Percentiles rank a stretch among this genome's conserved stretches.
These are phyloP conservation scores for Podospora tetraspora DNA, from an alignment of 495 filamentous ascomycete species.

Conservation along the genomic window DNA sequence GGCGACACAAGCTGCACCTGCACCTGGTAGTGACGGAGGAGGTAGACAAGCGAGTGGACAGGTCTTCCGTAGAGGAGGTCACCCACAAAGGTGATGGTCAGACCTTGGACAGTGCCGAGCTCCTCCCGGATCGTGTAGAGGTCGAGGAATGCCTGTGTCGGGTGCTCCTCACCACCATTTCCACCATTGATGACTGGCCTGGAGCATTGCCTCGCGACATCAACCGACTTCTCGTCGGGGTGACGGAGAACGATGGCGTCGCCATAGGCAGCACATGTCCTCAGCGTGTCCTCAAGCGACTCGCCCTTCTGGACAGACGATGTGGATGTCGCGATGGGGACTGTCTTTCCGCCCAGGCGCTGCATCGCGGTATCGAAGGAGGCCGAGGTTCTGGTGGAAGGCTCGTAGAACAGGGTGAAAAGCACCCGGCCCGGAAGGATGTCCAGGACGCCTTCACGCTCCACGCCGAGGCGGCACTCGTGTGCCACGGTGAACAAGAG, in stretches of 20 bases:
- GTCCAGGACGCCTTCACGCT: conserved; percentile 82
- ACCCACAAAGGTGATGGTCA: conserved; percentile 93
- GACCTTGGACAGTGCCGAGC: conserved; percentile 84
- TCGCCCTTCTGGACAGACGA: conserved; percentile 92
- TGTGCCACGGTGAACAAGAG: conserved; percentile 91
- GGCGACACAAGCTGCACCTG: conserved; percentile 88
- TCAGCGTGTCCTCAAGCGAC: conserved; percentile 84
- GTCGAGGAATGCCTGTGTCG: conserved; percentile 97
- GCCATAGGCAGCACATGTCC: conserved; percentile 87
- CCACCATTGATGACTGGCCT: conserved; percentile 96
- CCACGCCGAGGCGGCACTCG: conserved; percentile 90
- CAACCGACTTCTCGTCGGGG: conserved; percentile 70
- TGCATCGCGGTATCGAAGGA: conserved; percentile 99
- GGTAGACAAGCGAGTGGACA: conserved; percentile 88
- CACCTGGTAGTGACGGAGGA: conserved; percentile 92
- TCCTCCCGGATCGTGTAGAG: conserved; percentile 98
- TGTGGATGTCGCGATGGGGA: conserved; percentile 69
- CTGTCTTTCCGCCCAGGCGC: conserved; percentile 78
- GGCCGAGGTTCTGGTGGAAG: conserved; percentile 89
- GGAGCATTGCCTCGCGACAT: conserved; percentile 73
- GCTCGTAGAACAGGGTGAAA: conserved; percentile 93
- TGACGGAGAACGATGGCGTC: conserved; percentile 94
- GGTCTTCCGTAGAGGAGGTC: conserved; percentile 90
- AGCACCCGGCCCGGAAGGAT: conserved; percentile 80
- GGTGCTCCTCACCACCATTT: conserved; percentile 91